Evolutionary conservation across 2,329 filamentous ascomycete genomes (phyloP).

Genomic region (Ascochyta viciae-villosae): DNA sequence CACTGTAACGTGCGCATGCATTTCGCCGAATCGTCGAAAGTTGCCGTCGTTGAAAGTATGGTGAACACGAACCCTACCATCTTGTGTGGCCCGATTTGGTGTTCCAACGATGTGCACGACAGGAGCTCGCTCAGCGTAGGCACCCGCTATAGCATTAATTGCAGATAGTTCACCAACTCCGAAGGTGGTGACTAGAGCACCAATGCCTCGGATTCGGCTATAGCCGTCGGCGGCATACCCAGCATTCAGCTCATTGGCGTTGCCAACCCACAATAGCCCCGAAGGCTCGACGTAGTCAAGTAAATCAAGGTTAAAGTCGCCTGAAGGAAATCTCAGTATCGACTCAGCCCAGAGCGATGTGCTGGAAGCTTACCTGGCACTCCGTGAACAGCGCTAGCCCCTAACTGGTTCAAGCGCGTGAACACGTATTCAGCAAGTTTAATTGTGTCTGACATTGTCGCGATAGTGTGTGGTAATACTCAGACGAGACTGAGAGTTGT

Average conservation of each 20-base stretch:
- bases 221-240: constrained; percentile 64
- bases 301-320: constrained; percentile 43
- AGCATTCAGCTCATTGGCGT: constrained; percentile 62
- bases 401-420: constrained; percentile 46
- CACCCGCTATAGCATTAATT: constrained; percentile 76
- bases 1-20: constrained; percentile 59
- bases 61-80: constrained; percentile 59
- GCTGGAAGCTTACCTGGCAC: constrained; percentile 35
- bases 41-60: constrained; percentile 72
- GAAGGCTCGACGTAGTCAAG: constrained; percentile 47
- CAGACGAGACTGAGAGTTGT: no score
- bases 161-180: constrained; percentile 74
- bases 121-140: constrained; percentile 75
- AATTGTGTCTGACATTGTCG: constrained; percentile 9
- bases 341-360: neutral
- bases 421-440: constrained; percentile 35
- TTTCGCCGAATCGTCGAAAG: constrained; percentile 59
- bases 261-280: constrained; percentile 55
- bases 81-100: constrained; percentile 54
- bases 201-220: constrained; percentile 63
- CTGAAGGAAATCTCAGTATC: neutral
- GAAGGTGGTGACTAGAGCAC: constrained; percentile 76
- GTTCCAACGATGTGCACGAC: constrained; percentile 68
- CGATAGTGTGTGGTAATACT: no score
- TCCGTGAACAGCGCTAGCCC: constrained; percentile 52